Conservation (phyloP, 1,284 basidiomycete genomes). For the Athelia sp. region DNA sequence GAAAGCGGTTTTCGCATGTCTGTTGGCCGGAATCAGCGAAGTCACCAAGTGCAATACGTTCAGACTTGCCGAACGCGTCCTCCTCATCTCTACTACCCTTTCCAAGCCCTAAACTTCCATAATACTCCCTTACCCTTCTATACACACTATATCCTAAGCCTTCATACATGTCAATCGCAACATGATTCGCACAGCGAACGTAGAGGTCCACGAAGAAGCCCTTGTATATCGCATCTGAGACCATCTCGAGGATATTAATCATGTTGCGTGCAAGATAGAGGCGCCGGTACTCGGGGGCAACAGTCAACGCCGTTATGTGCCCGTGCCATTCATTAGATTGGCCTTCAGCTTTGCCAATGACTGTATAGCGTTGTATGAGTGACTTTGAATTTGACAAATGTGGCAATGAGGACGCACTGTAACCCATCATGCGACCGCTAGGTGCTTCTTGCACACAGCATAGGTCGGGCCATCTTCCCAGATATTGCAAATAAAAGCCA, state of each 20-base stretch:
- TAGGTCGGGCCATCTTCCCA: slow-evolving; percentile 87
- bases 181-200: slow-evolving; percentile 75
- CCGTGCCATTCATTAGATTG: slow-evolving; percentile 73
- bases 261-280: slow-evolving; percentile 78
- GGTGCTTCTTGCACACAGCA: slow-evolving; percentile 79
- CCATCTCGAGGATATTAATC: slow-evolving; percentile 78
- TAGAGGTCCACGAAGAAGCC: slow-evolving; percentile 90
- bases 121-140: slow-evolving; percentile 81
- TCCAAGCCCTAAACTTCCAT: slow-evolving; percentile 68
- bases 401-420: slow-evolving; percentile 47
- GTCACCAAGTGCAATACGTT: slow-evolving; percentile 6
- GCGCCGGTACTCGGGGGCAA: slow-evolving; percentile 87
- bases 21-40: slow-evolving; percentile 21
- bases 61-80: slow-evolving; percentile 80
- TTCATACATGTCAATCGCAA: slow-evolving; percentile 85
- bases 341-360: slow-evolving; percentile 86
- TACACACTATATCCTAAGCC: slow-evolving; percentile 85
- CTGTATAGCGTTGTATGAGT: too few relatives aligned
- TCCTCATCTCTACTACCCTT: slow-evolving; percentile 75
- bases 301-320: slow-evolving; percentile 88
- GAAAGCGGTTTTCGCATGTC: slow-evolving; percentile 87
- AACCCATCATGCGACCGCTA: slow-evolving; percentile 80
- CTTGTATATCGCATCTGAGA: slow-evolving; percentile 72
- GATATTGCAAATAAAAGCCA: slow-evolving; percentile 82
- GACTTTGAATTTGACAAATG: slow-evolving; percentile 3